Evolutionary conservation across 2,329 filamentous ascomycete genomes (phyloP).

Genomic region (Oidium heveae): DNA sequence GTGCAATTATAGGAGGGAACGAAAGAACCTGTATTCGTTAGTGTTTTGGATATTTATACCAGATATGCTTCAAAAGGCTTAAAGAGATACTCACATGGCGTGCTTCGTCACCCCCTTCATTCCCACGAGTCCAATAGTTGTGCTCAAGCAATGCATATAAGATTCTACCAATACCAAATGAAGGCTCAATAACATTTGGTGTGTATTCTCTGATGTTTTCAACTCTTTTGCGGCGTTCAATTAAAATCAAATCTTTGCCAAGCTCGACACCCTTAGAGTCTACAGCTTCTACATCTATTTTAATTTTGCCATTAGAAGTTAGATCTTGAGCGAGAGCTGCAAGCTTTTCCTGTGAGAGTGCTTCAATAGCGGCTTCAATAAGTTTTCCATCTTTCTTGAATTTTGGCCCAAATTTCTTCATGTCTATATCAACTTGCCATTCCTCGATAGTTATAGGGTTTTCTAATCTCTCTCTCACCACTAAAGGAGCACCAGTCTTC

Average conservation of each 20-base stretch:
- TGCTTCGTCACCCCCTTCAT: constrained; percentile 49
- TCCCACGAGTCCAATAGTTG: constrained; percentile 66
- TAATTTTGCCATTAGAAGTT: constrained; percentile 46
- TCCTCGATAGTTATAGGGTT: constrained; percentile 62
- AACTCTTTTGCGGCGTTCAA: constrained; percentile 59
- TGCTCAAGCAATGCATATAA: constrained; percentile 87
- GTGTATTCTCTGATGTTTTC: constrained; percentile 79
- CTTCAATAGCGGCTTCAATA: constrained; percentile 55
- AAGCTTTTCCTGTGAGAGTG: constrained; percentile 45
- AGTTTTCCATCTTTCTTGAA: constrained; percentile 89
- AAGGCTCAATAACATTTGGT: constrained; percentile 90
- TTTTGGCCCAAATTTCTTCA: constrained; percentile 83
- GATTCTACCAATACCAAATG: constrained; percentile 89
- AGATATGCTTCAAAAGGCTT: background rate
- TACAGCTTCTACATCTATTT: constrained; percentile 44
- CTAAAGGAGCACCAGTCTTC: constrained; percentile 65
- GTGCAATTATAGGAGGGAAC: constrained; percentile 57
- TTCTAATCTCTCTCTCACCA: constrained; percentile 60
- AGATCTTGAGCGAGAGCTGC: constrained; percentile 58
- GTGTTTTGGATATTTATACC: background rate
- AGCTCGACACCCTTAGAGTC: constrained; percentile 53
- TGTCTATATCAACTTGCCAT: constrained; percentile 70
- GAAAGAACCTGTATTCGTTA: constrained; percentile 31
- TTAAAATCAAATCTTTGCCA: constrained; percentile 51
- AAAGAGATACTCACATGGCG: constrained; percentile 43